Conservation (phyloP, 352 stramenopile species). For the Globisporangium middletonii region DNA sequence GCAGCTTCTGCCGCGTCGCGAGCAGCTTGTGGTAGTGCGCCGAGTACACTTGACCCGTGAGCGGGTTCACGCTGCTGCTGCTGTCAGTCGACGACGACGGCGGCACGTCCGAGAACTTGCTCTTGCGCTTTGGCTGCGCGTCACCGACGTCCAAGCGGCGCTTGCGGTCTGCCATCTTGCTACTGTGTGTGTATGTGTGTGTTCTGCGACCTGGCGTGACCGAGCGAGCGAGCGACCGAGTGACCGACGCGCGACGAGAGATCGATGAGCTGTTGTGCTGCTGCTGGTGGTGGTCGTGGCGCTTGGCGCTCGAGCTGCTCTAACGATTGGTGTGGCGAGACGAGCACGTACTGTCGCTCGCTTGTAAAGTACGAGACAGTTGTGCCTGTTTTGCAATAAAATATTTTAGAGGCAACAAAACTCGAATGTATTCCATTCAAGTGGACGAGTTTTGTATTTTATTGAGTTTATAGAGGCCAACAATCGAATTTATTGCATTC, state of each 20-base stretch:
- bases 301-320: too few species aligned
- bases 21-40: constrained; percentile 91
- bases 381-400: too few species aligned
- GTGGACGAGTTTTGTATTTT: too few species aligned
- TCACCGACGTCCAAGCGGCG: constrained; percentile 60
- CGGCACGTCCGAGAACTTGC: constrained; percentile 66
- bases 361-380: too few species aligned
- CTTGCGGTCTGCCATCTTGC: constrained; percentile 58
- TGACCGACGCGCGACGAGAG: neutral
- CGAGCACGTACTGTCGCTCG: too few species aligned
- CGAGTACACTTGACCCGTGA: constrained; percentile 88
- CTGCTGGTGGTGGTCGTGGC: neutral
- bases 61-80: constrained; percentile 73
- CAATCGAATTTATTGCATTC: too few species aligned
- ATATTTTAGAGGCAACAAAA: too few species aligned
- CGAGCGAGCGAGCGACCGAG: neutral
- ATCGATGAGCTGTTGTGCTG: neutral
- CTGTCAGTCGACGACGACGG: constrained; percentile 10
- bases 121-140: constrained; percentile 63
- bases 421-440: too few species aligned
- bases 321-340: too few species aligned
- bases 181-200: neutral
- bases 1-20: constrained; percentile 92
- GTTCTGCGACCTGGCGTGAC: neutral
- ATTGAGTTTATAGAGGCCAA: too few species aligned